phyloP scores from a whole-genome alignment of 2,329 filamentous ascomycete species.

The Raffaelea ambrosiae region DNA sequence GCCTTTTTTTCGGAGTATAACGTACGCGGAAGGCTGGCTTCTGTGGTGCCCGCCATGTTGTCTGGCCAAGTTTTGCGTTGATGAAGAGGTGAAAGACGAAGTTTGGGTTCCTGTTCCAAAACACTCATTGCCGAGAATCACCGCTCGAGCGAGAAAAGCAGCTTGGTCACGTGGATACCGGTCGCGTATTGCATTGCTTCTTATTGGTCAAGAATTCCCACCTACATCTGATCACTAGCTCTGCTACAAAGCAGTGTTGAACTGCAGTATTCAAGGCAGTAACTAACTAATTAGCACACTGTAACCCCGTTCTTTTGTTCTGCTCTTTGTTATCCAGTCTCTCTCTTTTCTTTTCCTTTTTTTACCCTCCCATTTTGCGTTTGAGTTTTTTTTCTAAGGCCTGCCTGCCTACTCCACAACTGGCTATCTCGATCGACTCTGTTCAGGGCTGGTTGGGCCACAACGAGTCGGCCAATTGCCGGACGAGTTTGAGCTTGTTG shows the following conservation, averaged over 20 bases:
- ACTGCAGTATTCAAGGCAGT: background rate
- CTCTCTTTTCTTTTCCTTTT: background rate
- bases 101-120: background rate
- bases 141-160: too few relatives aligned
- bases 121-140: background rate
- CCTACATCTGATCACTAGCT: too few relatives aligned
- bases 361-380: background rate
- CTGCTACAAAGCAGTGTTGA: background rate
- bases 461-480: slow-evolving; percentile 55
- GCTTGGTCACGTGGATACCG: slow-evolving; percentile 6
- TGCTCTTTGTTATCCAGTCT: background rate
- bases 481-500: slow-evolving; percentile 60
- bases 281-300: background rate
- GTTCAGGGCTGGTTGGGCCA: slow-evolving; percentile 36
- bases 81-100: background rate
- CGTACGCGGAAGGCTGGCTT: slow-evolving; percentile 7
- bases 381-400: too few relatives aligned
- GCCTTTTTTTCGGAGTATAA: background rate
- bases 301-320: background rate
- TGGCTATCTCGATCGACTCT: too few relatives aligned
- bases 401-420: too few relatives aligned
- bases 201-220: background rate
- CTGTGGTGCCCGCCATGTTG: slow-evolving; percentile 7
- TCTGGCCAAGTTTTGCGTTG: background rate
- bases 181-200: background rate